Base-by-base conservation (phyloP, 2,329 filamentous ascomycete species). In the Trichoderma sp. region DNA sequence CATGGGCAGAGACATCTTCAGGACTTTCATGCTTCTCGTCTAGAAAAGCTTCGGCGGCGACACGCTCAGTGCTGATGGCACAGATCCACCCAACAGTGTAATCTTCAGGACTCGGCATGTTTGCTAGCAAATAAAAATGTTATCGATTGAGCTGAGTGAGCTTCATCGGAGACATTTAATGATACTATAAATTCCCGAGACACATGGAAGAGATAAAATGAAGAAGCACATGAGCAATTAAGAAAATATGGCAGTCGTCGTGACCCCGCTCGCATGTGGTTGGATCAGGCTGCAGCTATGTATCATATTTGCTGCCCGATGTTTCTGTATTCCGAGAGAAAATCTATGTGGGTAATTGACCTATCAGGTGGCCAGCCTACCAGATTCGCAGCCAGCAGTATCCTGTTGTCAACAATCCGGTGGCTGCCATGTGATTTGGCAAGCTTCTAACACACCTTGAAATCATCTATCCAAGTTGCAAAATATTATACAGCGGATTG, bases 31-130 rank as follows among this genome's bases (percentile, higher is more conserved):
- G 62, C n/a, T 65, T 21, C 26, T 51, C 24, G 6, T 65, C 62
- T 24, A 65, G 28, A 32, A 65, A 65, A 0, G 58, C 74, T 30
- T 75, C 73, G 4, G 83, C 83, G 6, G 83, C 83, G 61, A 81
- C 77, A 56, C 75, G 77, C 66, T 85, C 83, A 0, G 73, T 77
- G 0, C 6, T 21, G 1, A 84, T 72, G 11, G 83, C 82, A 69
- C 82, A 85, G 6, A 86, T 83, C 62, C 83, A 85, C 18, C 82
- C 83, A 9, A 85, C 78, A 0, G 78, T 82, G 66, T 84, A 85
- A 5, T 6, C 2, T 11, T 28, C 32, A 26, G 21, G 21, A 5
- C 28, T 21, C 7, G 60, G 5, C 60, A 62, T 62, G 5, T 11
- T 14, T 11, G 3, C 6, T 14, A 3, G n/a, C 1, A 2, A 18